Conservation (phyloP, 176 grass and related monocot species). For the Aegilops sharonensis region DNA sequence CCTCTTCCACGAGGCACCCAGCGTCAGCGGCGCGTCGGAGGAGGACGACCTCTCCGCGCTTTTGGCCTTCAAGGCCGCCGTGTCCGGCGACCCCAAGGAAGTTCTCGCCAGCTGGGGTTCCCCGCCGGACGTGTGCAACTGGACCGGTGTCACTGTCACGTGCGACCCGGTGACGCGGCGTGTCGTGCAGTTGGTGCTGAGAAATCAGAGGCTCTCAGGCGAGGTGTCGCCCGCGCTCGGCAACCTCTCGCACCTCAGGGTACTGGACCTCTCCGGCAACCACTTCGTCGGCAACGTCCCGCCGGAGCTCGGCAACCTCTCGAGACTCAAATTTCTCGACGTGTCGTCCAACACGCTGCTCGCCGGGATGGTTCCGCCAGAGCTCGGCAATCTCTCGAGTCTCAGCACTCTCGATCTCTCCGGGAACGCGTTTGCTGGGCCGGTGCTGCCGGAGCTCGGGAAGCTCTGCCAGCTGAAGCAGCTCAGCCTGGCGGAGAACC, state of each 20-base stretch:
- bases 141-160: constrained; percentile 58
- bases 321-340: constrained; percentile 21
- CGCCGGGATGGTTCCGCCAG: no score
- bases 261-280: constrained; percentile 51
- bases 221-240: constrained; percentile 46
- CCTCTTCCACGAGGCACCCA: no score
- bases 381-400: no score
- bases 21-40: no score
- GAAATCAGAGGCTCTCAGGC: constrained; percentile 40
- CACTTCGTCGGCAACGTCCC: constrained; percentile 34
- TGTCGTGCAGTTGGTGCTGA: constrained; percentile 49
- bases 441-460: no score
- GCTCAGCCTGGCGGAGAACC: constrained; percentile 9
- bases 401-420: no score
- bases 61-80: constrained; percentile 44
- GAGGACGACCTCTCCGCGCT: constrained; percentile 39
- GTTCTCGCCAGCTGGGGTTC: constrained; percentile 41
- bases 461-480: no score
- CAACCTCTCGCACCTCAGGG: constrained; percentile 58
- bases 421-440: no score
- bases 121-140: constrained; percentile 50
- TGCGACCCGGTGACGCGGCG: constrained; percentile 36
- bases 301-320: constrained; percentile 38
- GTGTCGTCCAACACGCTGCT: no score
- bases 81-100: constrained; percentile 41